A percentile compares a stretch with the other conserved stretches of the same genome.
Evolutionary conservation across 1,284 basidiomycete species (phyloP).

Genomic region (Trichosporon sp.): DNA sequence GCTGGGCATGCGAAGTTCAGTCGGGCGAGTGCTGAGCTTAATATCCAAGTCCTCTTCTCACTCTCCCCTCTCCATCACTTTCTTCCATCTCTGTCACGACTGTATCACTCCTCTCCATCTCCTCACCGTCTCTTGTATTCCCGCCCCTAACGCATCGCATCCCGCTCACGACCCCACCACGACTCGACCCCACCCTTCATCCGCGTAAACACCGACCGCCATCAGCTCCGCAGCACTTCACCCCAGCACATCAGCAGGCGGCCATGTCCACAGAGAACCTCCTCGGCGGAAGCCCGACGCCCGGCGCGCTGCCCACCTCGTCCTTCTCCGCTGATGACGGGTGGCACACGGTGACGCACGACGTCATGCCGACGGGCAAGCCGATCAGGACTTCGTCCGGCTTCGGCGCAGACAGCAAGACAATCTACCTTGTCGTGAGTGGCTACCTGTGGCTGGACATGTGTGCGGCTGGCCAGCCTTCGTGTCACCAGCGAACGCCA

Average conservation of each 20-base stretch:
- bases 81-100: not conserved
- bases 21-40: not conserved
- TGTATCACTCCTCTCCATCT: not conserved
- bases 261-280: not conserved
- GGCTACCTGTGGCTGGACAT: too few species aligned
- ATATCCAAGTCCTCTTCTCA: not conserved
- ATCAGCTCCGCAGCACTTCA: not conserved
- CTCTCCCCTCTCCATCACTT: not conserved
- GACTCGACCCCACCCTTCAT: not conserved
- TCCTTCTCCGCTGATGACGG: not conserved
- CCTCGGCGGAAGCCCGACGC: not conserved
- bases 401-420: not conserved
- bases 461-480: too few species aligned
- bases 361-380: not conserved
- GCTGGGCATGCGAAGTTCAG: not conserved
- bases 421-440: conserved; percentile 5
- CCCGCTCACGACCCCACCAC: not conserved
- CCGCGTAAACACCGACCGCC: not conserved
- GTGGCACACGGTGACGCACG: not conserved
- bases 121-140: not conserved
- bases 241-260: not conserved
- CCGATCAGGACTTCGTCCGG: not conserved
- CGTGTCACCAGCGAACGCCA: not conserved
- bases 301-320: not conserved
- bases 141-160: not conserved